Base-by-base conservation (phyloP, 2,329 filamentous ascomycete species). In the Chaetomiaceae sp. region DNA sequence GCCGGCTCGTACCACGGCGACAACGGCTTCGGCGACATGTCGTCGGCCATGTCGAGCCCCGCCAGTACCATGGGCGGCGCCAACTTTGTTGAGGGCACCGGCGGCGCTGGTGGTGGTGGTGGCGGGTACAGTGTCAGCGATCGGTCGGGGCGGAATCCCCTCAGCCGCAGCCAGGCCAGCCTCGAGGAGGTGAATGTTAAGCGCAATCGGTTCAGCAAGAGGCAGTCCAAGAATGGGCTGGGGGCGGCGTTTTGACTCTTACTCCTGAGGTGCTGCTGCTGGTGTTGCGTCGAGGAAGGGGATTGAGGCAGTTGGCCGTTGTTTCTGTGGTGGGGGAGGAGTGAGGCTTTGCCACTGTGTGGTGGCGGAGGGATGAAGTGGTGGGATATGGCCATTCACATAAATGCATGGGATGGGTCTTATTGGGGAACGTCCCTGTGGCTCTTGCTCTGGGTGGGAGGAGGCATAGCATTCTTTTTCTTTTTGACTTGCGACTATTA, bases 201-300 rank as follows among this genome's bases (percentile, higher is more conserved):
- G 67, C 75, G 78, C 45, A 83, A 85, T 61, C 77, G 84, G 45
- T 97, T 96, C 71, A 96, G 91, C 73, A 94, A 94, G 72, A 80
- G 92, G 62, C 90, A 96, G 72, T 95, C 89, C 15, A 95, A 95
- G 73, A 96, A 90, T 69, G 91, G 92, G n/a, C 80, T 96, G 45
- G 90, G 90, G 25, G 88, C 91, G 45, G 59, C 61, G 22, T 96
- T 96, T 67, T 95, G 50, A 55, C 45, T 42, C 31, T 12, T n/a
- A n/a, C n/a, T n/a, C n/a, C n/a, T n/a, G n/a, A n/a, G n/a, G n/a
- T n/a, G n/a, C n/a, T n/a, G n/a, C n/a, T n/a, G n/a, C n/a, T n/a
- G n/a, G n/a, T n/a, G n/a, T n/a, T n/a, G n/a, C n/a, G n/a, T n/a
- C n/a, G n/a, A n/a, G n/a, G n/a, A n/a, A n/a, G n/a, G n/a, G n/a